These are phyloP conservation scores for Claviceps sorghi DNA, from an alignment of 2,329 filamentous ascomycete species.

Conservation along the genomic window DNA sequence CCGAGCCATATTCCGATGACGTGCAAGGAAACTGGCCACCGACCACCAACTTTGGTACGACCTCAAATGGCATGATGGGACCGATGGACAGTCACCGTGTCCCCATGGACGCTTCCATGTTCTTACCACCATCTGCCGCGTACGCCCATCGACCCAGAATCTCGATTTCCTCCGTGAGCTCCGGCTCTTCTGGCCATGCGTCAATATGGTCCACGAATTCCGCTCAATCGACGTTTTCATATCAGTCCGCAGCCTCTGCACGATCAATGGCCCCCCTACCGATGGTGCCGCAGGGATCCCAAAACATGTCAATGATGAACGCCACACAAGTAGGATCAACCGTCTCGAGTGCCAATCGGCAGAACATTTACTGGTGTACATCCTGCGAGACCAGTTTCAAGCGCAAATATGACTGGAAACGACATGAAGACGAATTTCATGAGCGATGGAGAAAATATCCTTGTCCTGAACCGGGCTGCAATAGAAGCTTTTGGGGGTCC, in stretches of 20 bases:
- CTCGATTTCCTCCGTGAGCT: constrained; percentile 35
- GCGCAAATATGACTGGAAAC: constrained; percentile 55
- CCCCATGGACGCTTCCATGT: constrained; percentile 14
- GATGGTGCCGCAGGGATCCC: constrained; percentile 18
- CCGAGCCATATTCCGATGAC: constrained; percentile 16
- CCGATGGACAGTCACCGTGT: constrained; percentile 2
- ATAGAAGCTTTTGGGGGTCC: constrained; percentile 52
- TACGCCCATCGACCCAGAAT: constrained; percentile 28
- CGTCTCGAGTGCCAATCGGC: constrained; percentile 18
- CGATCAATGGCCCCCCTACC: constrained; percentile 24
- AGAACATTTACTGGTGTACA: constrained; percentile 41
- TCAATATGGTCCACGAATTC: constrained; percentile 31
- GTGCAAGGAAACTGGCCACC: constrained; percentile 12
- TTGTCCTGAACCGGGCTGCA: constrained; percentile 47
- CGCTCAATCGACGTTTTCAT: constrained; percentile 25
- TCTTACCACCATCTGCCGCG: constrained; percentile 22
- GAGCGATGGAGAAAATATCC: constrained; percentile 54
- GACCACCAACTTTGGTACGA: constrained; percentile 4
- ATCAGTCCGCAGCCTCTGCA: constrained; percentile 20
- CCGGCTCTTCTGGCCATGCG: constrained; percentile 33
- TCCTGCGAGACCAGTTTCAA: constrained; percentile 51
- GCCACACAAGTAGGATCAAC: constrained; percentile 17
- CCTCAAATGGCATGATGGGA: constrained; percentile 3
- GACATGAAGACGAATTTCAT: constrained; percentile 55
- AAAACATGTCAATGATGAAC: constrained; percentile 18